Base-by-base conservation (phyloP, 2,329 filamentous ascomycete species). In the Pseudocercospora cruenta region DNA sequence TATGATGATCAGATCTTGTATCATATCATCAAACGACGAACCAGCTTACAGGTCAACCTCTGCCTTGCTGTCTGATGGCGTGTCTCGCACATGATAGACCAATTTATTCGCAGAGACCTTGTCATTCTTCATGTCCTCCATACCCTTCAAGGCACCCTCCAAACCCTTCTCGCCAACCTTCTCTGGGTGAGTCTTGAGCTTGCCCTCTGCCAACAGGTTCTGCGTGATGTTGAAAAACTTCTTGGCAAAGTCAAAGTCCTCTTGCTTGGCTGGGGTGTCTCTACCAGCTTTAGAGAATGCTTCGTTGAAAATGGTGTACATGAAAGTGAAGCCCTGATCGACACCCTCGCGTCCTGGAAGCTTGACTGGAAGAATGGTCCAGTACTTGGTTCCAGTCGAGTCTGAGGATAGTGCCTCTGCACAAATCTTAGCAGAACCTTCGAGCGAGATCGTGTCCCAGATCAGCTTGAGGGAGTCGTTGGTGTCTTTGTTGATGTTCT, bases 81-180 rank as follows among this genome's bases (percentile, higher is more conserved):
- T 74, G 24, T 74, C 72, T n/a, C 49, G 43, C 16, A 73, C 71
- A 26, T 65, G 68, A 54, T 84, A 84, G 9, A 85, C 82, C 66
- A 85, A 67, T 75, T 85, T 85, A 65, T 78, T 75, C 1, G 79
- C 82, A 65, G 79, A 81, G 31, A 85, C 79, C 69, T 81, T 83
- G 10, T 78, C 79, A 33, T 80, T 71, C 74, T 77, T 80, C 72
- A 85, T 67, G 58, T 80, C 71, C 64, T 82, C 71, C 67, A 85
- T 58, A 0, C 83, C 83, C 22, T 81, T 79, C 31, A 82, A 64
- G 10, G 83, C 77, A 31, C 79, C 81, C 57, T 80, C 75, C 58
- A 85, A 71, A 0, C 83, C 83, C 14, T 79, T 77, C 24, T 72
- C 58, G 10, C 80, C 73, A 4, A 83, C 77, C 66, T 79, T 78